A percentile compares a stretch with the other conserved stretches of the same genome.
These are phyloP conservation scores for Leccinum colubrinum DNA, from an alignment of 1,284 basidiomycete species.

Conservation along the genomic window DNA sequence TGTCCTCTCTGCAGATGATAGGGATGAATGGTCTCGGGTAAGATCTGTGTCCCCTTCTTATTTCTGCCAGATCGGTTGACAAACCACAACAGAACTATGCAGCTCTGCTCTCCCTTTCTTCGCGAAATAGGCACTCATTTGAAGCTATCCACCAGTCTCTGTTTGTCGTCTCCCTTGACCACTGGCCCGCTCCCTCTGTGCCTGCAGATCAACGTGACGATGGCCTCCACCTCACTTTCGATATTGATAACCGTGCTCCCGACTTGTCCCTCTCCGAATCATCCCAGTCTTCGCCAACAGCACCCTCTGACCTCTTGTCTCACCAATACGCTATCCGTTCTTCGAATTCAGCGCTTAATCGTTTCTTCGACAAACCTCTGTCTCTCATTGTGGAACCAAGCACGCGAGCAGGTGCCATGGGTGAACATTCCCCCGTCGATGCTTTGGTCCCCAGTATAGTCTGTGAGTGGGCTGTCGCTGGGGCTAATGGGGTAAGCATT, in stretches of 20 bases:
- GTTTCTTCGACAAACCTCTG: constrained; percentile 93
- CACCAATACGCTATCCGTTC: constrained; percentile 80
- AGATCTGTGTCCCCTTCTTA: constrained; percentile 16
- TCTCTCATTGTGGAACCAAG: constrained; percentile 85
- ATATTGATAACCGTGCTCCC: constrained; percentile 11
- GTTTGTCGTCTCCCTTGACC: constrained; percentile 72
- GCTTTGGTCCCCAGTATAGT: constrained; percentile 90
- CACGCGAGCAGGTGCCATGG: constrained; percentile 83
- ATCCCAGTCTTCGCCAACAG: constrained; percentile 2
- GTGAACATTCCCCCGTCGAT: constrained; percentile 93
- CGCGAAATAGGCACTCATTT: constrained; percentile 14
- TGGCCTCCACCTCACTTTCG: constrained; percentile 36
- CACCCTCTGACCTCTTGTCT: constrained; percentile 54
- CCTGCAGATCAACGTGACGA: constrained; percentile 24
- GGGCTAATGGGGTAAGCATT: constrained; percentile 23
- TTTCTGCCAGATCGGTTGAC: not conserved
- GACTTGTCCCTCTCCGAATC: constrained; percentile 4
- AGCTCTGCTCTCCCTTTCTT: constrained; percentile 16
- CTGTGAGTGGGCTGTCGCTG: constrained; percentile 74
- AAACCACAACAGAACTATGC: constrained; percentile 20
- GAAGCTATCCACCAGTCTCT: constrained; percentile 22
- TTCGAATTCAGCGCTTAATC: constrained; percentile 69
- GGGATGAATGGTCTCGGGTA: constrained; percentile 86
- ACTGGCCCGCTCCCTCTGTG: constrained; percentile 45
- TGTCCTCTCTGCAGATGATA: constrained; percentile 75